Base-by-base conservation (phyloP, 176 grass and related monocot species). In the Puccinellia tenuiflora region DNA sequence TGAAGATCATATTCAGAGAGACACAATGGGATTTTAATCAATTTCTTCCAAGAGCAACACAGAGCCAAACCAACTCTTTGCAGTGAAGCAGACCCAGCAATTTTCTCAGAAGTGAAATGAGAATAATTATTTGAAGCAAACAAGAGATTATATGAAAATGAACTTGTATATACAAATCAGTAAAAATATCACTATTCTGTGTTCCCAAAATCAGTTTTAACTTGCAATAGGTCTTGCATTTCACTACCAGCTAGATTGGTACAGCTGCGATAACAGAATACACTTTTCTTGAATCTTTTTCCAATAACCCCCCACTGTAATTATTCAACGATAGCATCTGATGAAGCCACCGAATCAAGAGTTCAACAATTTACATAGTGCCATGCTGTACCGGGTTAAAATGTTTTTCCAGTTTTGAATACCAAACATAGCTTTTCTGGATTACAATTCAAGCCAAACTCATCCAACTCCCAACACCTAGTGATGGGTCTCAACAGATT, bases 1-100 rank as follows among this genome's bases (percentile, higher is more conserved):
- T 98, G 47, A 64, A 80, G 21, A 28, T 78, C 21, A 73, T 39
- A 82, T 52, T 42, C n/a, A 85, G 15, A 59, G 24, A 59, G 55
- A 71, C n/a, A 62, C 34, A 64, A 78, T 5, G 11, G 40, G 31
- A 77, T n/a, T 56, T 70, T 29, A 54, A 84, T 53, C 42, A 47
- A 21, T 37, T 64, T 46, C 56, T 18, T 72, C 8, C 26, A 78
- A 34, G 14, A 77, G 55, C 53, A 74, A 51, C 53, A 74, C 8
- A 34, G 12, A 22, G 39, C 30, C 10, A 13, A 16, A 85, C 47
- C 30, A 43, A 59, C 6, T 42, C 21, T 26, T 54, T 20, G 20
- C 15, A 80, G 15, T 18, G 40, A 8, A 85, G 38, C 40, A 76
- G 26, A n/a, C 17, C 35, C 59, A 68, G 5, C 10, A 75, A n/a